Base-by-base conservation (phyloP, 306 rosid species). In the Corylus avellana region DNA sequence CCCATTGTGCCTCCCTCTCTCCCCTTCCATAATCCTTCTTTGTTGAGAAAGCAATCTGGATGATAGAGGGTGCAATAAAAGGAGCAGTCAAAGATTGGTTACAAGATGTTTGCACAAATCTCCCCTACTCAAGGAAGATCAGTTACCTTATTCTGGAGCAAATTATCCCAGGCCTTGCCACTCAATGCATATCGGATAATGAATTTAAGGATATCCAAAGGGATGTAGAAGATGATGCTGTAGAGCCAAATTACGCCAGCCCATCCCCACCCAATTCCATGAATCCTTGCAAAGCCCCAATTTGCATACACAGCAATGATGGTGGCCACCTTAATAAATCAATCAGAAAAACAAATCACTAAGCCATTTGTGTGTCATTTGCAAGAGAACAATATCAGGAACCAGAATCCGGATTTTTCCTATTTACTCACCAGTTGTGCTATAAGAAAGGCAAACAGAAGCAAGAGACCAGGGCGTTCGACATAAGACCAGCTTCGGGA, bases 241-340 rank as follows among this genome's bases (percentile, higher is more conserved):
- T 89, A 94, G 70, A 89, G 66, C 98, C 97, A 94, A 72, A 94
- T 90, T 2, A 94, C 83, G 27, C 89, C 98, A 5, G 98, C 98
- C 98, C 98, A 94, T 51, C 96, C 91, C 98, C 98, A 94, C 42
- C 98, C 97, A 58, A 92, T 82, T 7, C 94, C 97, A n/a, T 68
- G 53, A 8, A 94, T 87, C 10, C 81, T 75, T 46, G 98, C 98
- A 76, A 94, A 94, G 2, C 5, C 76, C 98, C 96, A 92, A n/a
- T 92, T 59, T 49, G 90, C 93, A 70, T 90, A 94, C 79, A 92
- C 98, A 37, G 98, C 94, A 49, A 94, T 89, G 8, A 90, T 0
- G 1, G 98, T 94, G 22, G 98, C 97, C 42, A 89, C 50, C 98
- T 90, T 49, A 13, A 78, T 4, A 27, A 2, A 63, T 46, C 3